Percentiles rank a stretch among this genome's conserved stretches.
These are phyloP conservation scores for Tuber magnatum DNA, from an alignment of 495 filamentous ascomycete genomes.

Conservation along the genomic window DNA sequence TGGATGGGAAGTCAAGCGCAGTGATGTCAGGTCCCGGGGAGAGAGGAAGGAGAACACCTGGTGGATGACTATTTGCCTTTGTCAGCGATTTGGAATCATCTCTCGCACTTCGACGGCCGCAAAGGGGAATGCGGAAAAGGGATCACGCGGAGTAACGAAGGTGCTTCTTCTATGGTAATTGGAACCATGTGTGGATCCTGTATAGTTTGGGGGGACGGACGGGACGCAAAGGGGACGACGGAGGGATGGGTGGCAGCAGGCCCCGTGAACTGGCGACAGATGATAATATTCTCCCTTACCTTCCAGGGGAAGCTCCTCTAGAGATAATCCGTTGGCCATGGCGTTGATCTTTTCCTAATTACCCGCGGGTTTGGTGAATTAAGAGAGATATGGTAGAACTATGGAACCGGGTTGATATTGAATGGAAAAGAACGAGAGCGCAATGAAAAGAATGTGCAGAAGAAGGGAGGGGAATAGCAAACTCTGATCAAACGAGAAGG, in stretches of 20 bases:
- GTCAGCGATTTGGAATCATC: constrained; percentile 8
- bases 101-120: neutral
- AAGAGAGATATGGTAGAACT: neutral
- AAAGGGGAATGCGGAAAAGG: constrained; percentile 2
- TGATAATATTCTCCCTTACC: constrained; percentile 21
- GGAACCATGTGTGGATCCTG: neutral
- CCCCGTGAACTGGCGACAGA: neutral
- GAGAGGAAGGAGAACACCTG: constrained; percentile 35
- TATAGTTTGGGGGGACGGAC: neutral
- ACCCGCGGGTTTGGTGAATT: neutral
- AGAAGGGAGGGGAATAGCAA: neutral
- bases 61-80: constrained; percentile 32
- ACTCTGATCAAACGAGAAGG: neutral
- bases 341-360: constrained; percentile 12
- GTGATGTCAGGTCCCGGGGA: constrained; percentile 16
- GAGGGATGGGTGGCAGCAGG: neutral
- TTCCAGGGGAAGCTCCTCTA: constrained; percentile 37
- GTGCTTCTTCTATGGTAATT: neutral
- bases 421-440: neutral
- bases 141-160: neutral
- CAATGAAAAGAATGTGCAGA: neutral
- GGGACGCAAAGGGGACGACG: neutral
- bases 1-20: constrained; percentile 22
- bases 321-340: constrained; percentile 26
- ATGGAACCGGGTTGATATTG: neutral